Base-by-base conservation (phyloP, 306 rosid genomes). In the Cucumis hystrix region DNA sequence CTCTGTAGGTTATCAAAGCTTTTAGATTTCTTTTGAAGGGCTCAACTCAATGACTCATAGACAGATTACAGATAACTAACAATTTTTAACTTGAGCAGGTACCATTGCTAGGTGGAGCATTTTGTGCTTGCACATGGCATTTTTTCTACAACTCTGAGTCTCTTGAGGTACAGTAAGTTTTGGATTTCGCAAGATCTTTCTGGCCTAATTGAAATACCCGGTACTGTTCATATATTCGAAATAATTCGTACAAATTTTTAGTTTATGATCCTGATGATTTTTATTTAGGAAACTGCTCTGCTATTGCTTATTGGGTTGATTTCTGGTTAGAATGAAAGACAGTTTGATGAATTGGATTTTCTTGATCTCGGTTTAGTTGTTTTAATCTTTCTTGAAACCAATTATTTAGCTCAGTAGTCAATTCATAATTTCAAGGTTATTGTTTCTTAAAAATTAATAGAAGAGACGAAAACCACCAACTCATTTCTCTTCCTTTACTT, bases 51-150 rank as follows among this genome's bases (percentile, higher is more conserved):
- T 6, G 12, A 54, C 55, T 43, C 11, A 4, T 23, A 52, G 20
- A 75, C 41, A n/a, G 37, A 33, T 30, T 11, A 75, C 41, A n/a
- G 54, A 33, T 55, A 56, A 55, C 52, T 33, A 39, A 56, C 55
- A 54, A 9, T 15, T 39, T 39, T 77, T 62, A 6, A 62, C 23
- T 49, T 47, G 72, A 47, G 78, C 84, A 95, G 96, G 96, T 95
- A 74, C 97, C 97, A 57, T 79, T 89, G 80, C 93, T 95, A 57
- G 97, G 97, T 73, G 97, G 97, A 86, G 99, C 99, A 78, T 79
- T 92, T 20, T 95, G 96, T 65, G 97, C 99, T 12, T 95, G 99
- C 80, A 92, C 98, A 8, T 95, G 96, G 97, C 99, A 95, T 89
- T 95, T 95, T 96, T 95, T 95, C 79, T 92, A 92, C 85, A 92